A percentile compares a stretch with the other conserved stretches of the same genome.
Conservation (phyloP, 139 green algal genomes). For the Chlorella ohadii region DNA sequence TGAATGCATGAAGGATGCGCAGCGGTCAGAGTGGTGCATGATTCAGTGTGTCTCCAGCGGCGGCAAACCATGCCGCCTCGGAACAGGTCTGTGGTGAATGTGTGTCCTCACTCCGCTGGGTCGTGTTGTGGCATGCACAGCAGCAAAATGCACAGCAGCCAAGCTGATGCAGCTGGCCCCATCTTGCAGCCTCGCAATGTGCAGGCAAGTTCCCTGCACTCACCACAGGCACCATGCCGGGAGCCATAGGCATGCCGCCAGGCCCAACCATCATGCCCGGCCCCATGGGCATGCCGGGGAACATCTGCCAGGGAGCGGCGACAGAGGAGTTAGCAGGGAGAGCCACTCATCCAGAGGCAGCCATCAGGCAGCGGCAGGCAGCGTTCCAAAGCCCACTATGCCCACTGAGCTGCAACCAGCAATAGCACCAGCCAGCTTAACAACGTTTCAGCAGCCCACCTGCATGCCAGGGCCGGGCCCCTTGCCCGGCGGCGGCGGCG, state of each 20-base stretch:
- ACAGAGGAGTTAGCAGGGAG: not conserved
- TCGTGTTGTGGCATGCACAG: not conserved
- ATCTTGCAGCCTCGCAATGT: not conserved
- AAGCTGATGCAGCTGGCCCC: not conserved
- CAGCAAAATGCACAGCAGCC: not conserved
- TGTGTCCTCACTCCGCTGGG: not conserved
- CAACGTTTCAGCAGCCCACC: not conserved
- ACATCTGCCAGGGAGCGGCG: not conserved
- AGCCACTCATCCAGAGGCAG: too few species aligned
- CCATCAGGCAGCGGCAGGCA: not conserved
- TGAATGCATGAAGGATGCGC: not conserved
- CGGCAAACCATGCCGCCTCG: too few species aligned
- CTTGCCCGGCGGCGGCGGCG: slow-evolving; percentile 28
- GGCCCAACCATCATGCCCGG: slow-evolving; percentile 1
- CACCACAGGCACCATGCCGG: slow-evolving; percentile 1
- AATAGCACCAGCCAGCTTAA: too few species aligned
- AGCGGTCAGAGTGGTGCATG: not conserved
- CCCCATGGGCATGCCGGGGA: not conserved
- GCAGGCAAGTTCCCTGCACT: not conserved
- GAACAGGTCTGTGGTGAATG: not conserved
- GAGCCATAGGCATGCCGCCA: not conserved
- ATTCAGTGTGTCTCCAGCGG: not conserved
- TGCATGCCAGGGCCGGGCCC: slow-evolving; percentile 34
- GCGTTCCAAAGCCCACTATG: too few species aligned
- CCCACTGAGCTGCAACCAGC: too few species aligned